A percentile compares a stretch with the other conserved stretches of the same genome.
Conservation (phyloP, 768 basidiomycete species). For the Phanerochaete sordida region DNA sequence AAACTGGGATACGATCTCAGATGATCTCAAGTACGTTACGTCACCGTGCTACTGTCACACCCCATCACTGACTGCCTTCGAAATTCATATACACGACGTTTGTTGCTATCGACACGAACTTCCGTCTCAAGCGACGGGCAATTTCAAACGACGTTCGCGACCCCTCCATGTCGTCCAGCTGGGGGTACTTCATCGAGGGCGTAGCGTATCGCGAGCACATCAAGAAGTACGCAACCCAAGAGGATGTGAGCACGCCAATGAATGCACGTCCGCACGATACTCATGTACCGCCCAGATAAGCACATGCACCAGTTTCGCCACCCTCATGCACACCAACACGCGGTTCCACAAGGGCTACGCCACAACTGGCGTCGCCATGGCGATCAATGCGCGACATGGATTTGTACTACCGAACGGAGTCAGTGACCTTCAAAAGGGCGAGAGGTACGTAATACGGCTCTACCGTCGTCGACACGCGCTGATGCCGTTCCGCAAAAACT, state of each 20-base stretch:
- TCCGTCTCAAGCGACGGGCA: conserved; percentile 21
- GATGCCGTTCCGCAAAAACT: conserved; percentile 10
- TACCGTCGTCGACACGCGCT: not conserved
- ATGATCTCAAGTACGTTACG: conserved; percentile 10
- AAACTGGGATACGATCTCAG: conserved; percentile 14
- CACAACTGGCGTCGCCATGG: not conserved
- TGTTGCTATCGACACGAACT: conserved; percentile 27
- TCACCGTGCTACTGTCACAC: not conserved
- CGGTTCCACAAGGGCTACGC: not conserved
- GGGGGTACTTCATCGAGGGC: conserved; percentile 24
- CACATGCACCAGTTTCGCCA: not conserved
- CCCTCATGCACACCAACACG: not conserved
- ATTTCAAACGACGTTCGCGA: conserved; percentile 14
- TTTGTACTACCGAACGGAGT: conserved; percentile 18
- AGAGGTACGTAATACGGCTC: conserved; percentile 15
- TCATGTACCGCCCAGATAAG: not conserved
- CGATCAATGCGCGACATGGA: conserved; percentile 19
- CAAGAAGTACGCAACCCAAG: not conserved
- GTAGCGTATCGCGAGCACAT: conserved; percentile 18
- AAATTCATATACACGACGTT: conserved; percentile 26
- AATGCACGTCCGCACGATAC: not conserved
- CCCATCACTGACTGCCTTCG: not conserved
- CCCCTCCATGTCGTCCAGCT: conserved; percentile 23
- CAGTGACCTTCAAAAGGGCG: conserved; percentile 24
- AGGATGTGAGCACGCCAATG: conserved; percentile 21